These are phyloP conservation scores for Ceratobasidium sp. DNA, from an alignment of 1,284 basidiomycete species.

Conservation along the genomic window DNA sequence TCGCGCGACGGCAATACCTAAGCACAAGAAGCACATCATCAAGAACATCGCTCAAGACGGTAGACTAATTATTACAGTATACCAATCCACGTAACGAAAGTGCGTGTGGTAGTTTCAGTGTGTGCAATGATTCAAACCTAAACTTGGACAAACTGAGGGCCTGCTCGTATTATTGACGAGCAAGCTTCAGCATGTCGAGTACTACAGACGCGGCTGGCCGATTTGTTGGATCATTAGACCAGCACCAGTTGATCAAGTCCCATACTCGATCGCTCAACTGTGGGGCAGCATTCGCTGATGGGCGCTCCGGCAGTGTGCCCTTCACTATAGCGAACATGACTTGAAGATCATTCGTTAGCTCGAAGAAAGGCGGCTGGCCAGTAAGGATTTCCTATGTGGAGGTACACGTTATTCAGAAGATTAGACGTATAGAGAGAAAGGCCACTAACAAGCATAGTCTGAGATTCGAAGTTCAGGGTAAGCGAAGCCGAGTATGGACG, in stretches of 20 bases:
- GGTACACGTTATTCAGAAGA: neutral
- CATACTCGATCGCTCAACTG: slow-evolving; percentile 22
- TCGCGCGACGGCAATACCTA: too few species aligned
- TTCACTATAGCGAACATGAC: slow-evolving; percentile 22
- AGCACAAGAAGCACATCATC: too few species aligned
- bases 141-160: too few species aligned
- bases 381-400: slow-evolving; percentile 14
- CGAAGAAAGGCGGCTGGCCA: slow-evolving; percentile 25
- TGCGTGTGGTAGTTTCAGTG: too few species aligned
- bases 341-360: slow-evolving; percentile 28
- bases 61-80: neutral
- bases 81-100: too few species aligned
- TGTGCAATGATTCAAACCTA: too few species aligned
- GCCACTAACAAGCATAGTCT: slow-evolving; percentile 10
- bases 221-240: neutral
- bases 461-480: too few species aligned
- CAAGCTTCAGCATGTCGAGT: neutral
- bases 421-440: neutral
- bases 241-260: slow-evolving; percentile 35
- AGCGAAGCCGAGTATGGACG: too few species aligned
- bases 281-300: slow-evolving; percentile 12
- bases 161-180: too few species aligned
- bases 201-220: slow-evolving; percentile 4
- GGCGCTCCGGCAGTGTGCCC: slow-evolving; percentile 13
- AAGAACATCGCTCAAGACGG: too few species aligned